Evolutionary conservation across 805 yeast species (phyloP).

Genomic region (Metschnikowia anglica): DNA sequence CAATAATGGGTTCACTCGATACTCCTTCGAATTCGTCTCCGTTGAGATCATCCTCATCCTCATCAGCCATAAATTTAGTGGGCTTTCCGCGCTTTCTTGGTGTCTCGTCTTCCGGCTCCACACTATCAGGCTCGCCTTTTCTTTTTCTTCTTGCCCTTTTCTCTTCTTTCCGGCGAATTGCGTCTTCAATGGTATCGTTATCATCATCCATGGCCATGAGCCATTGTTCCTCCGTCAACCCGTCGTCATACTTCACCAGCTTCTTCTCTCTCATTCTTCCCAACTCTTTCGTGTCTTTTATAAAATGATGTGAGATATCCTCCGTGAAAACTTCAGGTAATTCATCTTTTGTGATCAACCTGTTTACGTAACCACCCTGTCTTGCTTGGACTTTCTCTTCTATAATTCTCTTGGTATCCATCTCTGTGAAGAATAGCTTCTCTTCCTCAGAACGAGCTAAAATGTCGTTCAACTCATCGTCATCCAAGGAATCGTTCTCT

Average conservation of each 20-base stretch:
- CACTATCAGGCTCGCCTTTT: conserved; percentile 18
- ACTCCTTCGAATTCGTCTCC: conserved; percentile 25
- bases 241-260: conserved; percentile 31
- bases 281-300: conserved; percentile 27
- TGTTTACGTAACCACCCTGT: conserved; percentile 24
- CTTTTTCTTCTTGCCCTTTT: conserved; percentile 42
- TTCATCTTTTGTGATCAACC: conserved; percentile 27
- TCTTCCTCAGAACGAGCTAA: conserved; percentile 70
- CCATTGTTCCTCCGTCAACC: conserved; percentile 48
- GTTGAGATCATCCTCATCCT: conserved; percentile 21
- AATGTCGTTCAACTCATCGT: conserved; percentile 69
- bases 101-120: conserved; percentile 11
- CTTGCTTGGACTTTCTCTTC: conserved; percentile 22
- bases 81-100: conserved; percentile 11
- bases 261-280: conserved; percentile 30
- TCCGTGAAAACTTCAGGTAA: conserved; percentile 29
- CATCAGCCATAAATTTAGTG: conserved; percentile 10
- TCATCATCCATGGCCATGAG: conserved; percentile 56
- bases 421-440: conserved; percentile 49
- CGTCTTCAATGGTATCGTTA: conserved; percentile 60
- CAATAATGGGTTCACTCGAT: conserved; percentile 16
- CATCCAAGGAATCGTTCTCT: conserved; percentile 56
- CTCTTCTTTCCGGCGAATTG: conserved; percentile 51
- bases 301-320: conserved; percentile 29
- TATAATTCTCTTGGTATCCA: conserved; percentile 58